Base-by-base conservation (phyloP, 148 eudicot species). In the Vaccinium macrocarpon region DNA sequence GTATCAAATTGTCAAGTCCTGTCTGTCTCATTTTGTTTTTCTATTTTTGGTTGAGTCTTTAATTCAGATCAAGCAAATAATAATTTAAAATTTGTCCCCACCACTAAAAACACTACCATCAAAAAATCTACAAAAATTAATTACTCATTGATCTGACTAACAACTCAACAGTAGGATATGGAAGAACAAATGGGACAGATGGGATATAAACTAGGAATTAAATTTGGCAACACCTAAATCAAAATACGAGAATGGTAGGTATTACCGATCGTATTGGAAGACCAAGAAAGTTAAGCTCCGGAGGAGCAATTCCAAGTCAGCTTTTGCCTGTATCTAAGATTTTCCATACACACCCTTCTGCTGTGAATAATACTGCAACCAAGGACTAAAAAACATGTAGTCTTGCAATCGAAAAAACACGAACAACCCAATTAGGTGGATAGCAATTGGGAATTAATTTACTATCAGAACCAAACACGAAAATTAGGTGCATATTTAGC, bases 301-400 rank as follows among this genome's bases (percentile, higher is more conserved):
- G 85, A 23, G 5, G 48, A 50, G 84, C 83, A 46, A 13, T 73
- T 53, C 88, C 71, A 13, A 74, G 77, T 85, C 83, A 55, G 79
- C 77, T 35, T 76, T 84, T 94, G 97, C 78, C 72, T 84, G 84
- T 84, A 94, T 88, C 90, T 87, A 94, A 84, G 91, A 84, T 82
- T 88, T 89, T 77, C 97, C 97, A 84, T 88, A 94, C 85, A 90
- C 97, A 94, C 50, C 94, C 93, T 75, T 87, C 92, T 21, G 92
- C 79, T 82, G 91, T 84, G 49, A 82, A 86, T 89, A 91, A 87
- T 90, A 91, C 95, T 94, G 87, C 76, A 86, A 83, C 59, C 42
- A 56, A 55, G n/a, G 32, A 56, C 42, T 14, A 55, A 55, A 79
- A 4, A n/a, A 35, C 29, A 7, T 35, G 38, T 35, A 35, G 38